Base-by-base conservation (phyloP, 1,284 basidiomycete genomes). In the Ganoderma lucidum region DNA sequence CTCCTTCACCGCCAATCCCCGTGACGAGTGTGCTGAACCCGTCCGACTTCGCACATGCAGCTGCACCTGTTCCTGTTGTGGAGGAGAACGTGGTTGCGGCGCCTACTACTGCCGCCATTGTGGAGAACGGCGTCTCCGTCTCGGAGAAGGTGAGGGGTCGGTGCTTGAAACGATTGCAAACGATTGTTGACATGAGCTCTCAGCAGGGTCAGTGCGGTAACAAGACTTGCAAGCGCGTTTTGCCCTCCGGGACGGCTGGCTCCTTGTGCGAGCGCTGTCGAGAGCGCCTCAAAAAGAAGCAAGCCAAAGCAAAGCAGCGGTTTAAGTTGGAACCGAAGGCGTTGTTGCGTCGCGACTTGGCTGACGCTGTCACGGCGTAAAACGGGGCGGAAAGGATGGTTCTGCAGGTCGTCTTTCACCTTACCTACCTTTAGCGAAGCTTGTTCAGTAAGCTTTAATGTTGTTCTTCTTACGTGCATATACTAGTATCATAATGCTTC, bases 221-320 rank as follows among this genome's bases (percentile, higher is more conserved):
- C 61, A 76, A 79, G 69, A 69, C 71, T 35, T 80, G 81, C 70
- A 76, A 75, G 66, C 81, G 85, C 6, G 64, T 67, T 10, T 68
- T 86, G 2, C 71, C 80, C n/a, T 39, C 64, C 6, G 73, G 73
- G 19, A 41, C 72, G 1, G 19, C 62, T 0, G 80, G 81, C 28
- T 73, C 76, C 8, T 69, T 86, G 30, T 88, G 86, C 70, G 81
- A 82, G 17, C 82, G 80, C 44, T 88, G 86, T 71, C 81, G 79
- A 69, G 68, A 75, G n/a, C 81, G 81, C 48, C 77, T 86, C 66
- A 86, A 83, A 80, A 84, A 81, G 74, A 81, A 78, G 55, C 81
- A 82, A 71, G 79, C 77, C 59, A 80, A 80, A 74, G 79, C 81
- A 65, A 86, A 84, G 75, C 80, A 83, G 53, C 78, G 83, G 55